Conservation (phyloP, 805 yeast genomes). For the Kodamaea leandrae region DNA sequence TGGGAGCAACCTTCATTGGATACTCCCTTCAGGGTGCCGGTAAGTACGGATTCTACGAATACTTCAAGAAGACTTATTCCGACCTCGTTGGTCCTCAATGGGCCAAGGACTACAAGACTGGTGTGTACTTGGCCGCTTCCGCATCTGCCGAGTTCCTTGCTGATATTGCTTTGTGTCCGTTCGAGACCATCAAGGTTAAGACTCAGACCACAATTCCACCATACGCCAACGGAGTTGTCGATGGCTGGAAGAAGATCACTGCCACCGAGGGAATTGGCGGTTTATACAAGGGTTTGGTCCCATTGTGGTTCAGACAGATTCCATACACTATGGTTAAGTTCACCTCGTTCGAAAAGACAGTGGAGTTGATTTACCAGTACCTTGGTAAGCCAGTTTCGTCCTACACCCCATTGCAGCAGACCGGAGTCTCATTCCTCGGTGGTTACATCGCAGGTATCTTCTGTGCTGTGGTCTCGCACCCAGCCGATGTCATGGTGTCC, state of each 20-base stretch:
- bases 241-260: conserved; percentile 65
- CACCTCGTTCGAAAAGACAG: conserved; percentile 90
- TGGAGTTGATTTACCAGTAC: conserved; percentile 68
- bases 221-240: conserved; percentile 57
- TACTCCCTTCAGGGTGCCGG: conserved; percentile 97
- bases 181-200: conserved; percentile 91
- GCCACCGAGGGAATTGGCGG: conserved; percentile 70
- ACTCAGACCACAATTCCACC: conserved; percentile 95
- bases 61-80: conserved; percentile 77
- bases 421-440: conserved; percentile 91
- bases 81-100: conserved; percentile 60
- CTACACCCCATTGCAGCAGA: conserved; percentile 73
- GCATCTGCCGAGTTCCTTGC: conserved; percentile 95
- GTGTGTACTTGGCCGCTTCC: conserved; percentile 76
- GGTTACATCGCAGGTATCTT: conserved; percentile 97
- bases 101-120: conserved; percentile 66
- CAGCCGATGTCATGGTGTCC: conserved; percentile 98
- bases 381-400: conserved; percentile 72
- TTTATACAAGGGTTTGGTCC: conserved; percentile 84
- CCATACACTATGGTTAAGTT: conserved; percentile 99
- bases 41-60: conserved; percentile 93
- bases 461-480: conserved; percentile 95
- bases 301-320: conserved; percentile 94
- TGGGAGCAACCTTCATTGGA: conserved; percentile 90
- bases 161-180: conserved; percentile 86